phyloP scores from a whole-genome alignment of 768 basidiomycete genomes.

The Agrocybe pediades region DNA sequence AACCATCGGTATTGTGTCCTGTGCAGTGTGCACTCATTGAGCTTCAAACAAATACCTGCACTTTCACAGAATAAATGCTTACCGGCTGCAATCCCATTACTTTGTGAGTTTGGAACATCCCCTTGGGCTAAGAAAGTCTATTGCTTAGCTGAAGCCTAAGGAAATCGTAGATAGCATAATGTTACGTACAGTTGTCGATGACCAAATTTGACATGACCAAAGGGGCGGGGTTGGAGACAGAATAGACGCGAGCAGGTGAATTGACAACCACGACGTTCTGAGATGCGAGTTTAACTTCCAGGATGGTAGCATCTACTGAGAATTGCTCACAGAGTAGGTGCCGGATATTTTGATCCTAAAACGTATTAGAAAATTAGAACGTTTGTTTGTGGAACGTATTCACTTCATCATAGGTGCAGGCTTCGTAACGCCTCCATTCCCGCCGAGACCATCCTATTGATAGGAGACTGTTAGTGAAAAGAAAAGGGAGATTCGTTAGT shows the following conservation, averaged over 20 bases:
- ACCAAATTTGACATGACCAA: slow-evolving; percentile 45
- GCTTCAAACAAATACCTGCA: background rate
- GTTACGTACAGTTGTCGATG: slow-evolving; percentile 56
- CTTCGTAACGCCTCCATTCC: slow-evolving; percentile 38
- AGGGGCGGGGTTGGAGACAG: slow-evolving; percentile 38
- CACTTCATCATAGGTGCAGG: slow-evolving; percentile 49
- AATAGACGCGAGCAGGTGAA: slow-evolving; percentile 41
- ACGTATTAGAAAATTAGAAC: background rate
- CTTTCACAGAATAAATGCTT: background rate
- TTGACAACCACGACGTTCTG: slow-evolving; percentile 43
- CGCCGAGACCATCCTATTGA: slow-evolving; percentile 40
- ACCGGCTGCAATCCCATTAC: slow-evolving; percentile 48
- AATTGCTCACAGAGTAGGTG: slow-evolving; percentile 26
- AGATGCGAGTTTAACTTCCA: background rate
- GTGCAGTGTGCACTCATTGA: background rate
- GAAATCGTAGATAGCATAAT: background rate
- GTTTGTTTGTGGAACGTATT: background rate
- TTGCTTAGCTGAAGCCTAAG: background rate
- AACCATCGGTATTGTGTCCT: slow-evolving; percentile 55
- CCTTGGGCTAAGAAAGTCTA: slow-evolving; percentile 48
- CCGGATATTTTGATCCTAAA: slow-evolving; percentile 41
- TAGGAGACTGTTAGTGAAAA: background rate
- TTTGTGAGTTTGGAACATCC: slow-evolving; percentile 50
- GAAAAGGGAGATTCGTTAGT: background rate
- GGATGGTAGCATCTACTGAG: background rate